These are phyloP conservation scores for Starmerella potacharoeniae DNA, from an alignment of 805 yeast species.

Conservation along the genomic window DNA sequence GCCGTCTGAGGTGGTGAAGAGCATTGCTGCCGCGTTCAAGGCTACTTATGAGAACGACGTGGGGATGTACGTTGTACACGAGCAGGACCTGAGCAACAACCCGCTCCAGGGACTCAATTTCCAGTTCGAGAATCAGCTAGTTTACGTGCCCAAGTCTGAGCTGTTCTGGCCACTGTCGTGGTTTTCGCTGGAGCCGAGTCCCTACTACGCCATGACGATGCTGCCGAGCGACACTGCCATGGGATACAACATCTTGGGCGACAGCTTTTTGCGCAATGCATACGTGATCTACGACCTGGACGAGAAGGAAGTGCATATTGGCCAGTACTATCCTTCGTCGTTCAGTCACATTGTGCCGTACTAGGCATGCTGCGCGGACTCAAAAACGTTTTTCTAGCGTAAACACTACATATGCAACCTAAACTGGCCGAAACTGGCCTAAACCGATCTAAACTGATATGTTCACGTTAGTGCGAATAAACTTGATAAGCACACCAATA, in stretches of 20 bases:
- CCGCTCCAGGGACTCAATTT: constrained; percentile 30
- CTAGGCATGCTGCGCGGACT: neutral
- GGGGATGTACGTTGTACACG: constrained; percentile 35
- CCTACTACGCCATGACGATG: constrained; percentile 25
- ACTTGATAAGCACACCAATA: neutral
- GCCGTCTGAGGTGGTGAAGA: constrained; percentile 30
- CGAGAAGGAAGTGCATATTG: constrained; percentile 39
- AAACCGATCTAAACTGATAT: neutral
- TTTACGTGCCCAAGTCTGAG: constrained; percentile 37
- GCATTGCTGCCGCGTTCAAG: constrained; percentile 31
- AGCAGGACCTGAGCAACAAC: constrained; percentile 23
- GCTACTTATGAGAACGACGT: constrained; percentile 32
- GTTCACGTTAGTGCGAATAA: neutral
- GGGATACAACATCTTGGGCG: constrained; percentile 41
- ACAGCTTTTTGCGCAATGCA: constrained; percentile 43
- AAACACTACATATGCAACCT: neutral
- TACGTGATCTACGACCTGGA: constrained; percentile 52
- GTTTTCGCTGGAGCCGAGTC: constrained; percentile 21
- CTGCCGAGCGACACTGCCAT: constrained; percentile 23
- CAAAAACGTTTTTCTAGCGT: too few relatives aligned
- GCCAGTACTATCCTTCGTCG: constrained; percentile 17
- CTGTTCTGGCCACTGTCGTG: constrained; percentile 28
- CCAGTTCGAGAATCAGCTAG: constrained; percentile 41
- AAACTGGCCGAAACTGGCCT: too few relatives aligned
- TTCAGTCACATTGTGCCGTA: constrained; percentile 13